Conservation (phyloP, 73 alveolate species). For the Blepharisma stoltei region DNA sequence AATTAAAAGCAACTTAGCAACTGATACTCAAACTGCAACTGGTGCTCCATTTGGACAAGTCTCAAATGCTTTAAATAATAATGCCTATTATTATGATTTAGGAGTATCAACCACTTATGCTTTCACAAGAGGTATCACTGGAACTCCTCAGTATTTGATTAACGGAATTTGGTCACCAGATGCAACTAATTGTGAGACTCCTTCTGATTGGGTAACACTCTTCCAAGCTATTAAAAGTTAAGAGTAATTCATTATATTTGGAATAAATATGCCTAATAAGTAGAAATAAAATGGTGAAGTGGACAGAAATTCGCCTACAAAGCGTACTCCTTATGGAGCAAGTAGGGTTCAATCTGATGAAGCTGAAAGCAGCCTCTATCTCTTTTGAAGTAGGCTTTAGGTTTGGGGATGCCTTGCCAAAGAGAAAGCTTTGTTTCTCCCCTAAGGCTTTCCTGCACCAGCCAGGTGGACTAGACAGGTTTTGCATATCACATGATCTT, state of each 20-base stretch:
- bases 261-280: background rate
- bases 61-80: background rate
- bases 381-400: no score
- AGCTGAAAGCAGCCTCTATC: no score
- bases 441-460: no score
- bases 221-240: background rate
- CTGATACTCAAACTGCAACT: slow-evolving; percentile 6
- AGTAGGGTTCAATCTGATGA: no score
- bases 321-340: no score
- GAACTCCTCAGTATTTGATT: slow-evolving; percentile 1
- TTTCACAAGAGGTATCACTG: background rate
- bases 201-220: background rate
- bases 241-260: background rate
- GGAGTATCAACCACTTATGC: background rate
- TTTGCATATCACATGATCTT: no score
- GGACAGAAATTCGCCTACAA: no score
- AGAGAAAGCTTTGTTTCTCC: no score
- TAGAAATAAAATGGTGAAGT: no score
- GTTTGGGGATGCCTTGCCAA: no score
- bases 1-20: background rate
- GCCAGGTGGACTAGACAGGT: no score
- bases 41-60: background rate
- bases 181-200: background rate
- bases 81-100: background rate
- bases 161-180: background rate